Percentiles rank a stretch among this genome's conserved stretches.
phyloP scores from a whole-genome alignment of 345 rosid genomes.

The Brassica cretica region DNA sequence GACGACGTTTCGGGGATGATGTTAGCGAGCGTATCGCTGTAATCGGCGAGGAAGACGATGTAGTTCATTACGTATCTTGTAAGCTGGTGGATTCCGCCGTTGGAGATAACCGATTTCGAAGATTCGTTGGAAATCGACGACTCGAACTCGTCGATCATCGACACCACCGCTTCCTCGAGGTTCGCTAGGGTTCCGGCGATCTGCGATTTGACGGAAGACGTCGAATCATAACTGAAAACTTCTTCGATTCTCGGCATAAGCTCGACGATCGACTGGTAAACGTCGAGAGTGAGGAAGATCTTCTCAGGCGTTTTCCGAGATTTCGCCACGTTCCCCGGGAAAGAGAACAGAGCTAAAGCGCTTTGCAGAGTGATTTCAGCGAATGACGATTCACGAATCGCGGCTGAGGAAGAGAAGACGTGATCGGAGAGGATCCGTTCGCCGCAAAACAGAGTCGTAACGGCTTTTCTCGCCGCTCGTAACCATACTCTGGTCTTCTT shows the following conservation, averaged over 20 bases:
- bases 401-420: slow-evolving; percentile 52
- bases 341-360: slow-evolving; percentile 53
- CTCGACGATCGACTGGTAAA: slow-evolving; percentile 55
- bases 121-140: slow-evolving; percentile 55
- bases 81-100: slow-evolving; percentile 59
- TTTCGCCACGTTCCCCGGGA: slow-evolving; percentile 59
- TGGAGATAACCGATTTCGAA: slow-evolving; percentile 45
- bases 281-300: slow-evolving; percentile 65
- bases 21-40: slow-evolving; percentile 46
- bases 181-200: slow-evolving; percentile 41
- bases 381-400: slow-evolving; percentile 53
- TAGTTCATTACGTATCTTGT: slow-evolving; percentile 58
- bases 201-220: slow-evolving; percentile 43
- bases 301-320: slow-evolving; percentile 64
- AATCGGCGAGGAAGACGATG: slow-evolving; percentile 64
- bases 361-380: slow-evolving; percentile 49
- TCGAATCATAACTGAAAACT: slow-evolving; percentile 51
- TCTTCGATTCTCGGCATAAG: slow-evolving; percentile 55
- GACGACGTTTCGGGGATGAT: slow-evolving; percentile 42
- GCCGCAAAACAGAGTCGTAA: slow-evolving; percentile 53
- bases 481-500: slow-evolving; percentile 52
- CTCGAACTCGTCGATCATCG: slow-evolving; percentile 62
- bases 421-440: slow-evolving; percentile 60
- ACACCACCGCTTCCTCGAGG: slow-evolving; percentile 51
- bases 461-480: slow-evolving; percentile 41